These are phyloP conservation scores for Paecilomyces formosus DNA, from an alignment of 2,329 filamentous ascomycete species.

Conservation along the genomic window DNA sequence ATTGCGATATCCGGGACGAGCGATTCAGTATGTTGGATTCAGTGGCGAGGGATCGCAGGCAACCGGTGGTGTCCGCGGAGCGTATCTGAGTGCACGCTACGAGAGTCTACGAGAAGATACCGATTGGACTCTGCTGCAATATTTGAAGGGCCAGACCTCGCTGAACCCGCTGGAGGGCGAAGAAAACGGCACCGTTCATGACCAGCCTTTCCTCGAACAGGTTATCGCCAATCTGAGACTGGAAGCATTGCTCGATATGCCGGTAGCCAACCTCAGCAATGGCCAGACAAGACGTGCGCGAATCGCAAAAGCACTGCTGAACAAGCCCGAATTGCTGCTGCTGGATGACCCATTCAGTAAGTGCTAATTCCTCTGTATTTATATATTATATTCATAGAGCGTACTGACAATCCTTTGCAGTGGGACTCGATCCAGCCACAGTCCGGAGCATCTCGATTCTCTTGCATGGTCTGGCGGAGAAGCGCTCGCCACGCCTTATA, in stretches of 20 bases:
- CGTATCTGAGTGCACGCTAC: constrained; percentile 84
- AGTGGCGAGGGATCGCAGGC: constrained; percentile 58
- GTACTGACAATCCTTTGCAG: constrained; percentile 24
- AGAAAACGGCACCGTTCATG: constrained; percentile 43
- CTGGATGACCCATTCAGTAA: constrained; percentile 84
- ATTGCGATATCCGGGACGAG: constrained; percentile 54
- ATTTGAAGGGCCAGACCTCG: constrained; percentile 72
- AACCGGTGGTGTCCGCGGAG: constrained; percentile 48
- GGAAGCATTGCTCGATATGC: constrained; percentile 63
- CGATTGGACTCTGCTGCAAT: constrained; percentile 78
- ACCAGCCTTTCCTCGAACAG: constrained; percentile 47
- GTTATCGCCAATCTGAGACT: constrained; percentile 67
- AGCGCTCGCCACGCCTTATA: constrained; percentile 62
- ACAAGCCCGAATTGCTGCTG: constrained; percentile 70
- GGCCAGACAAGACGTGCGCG: constrained; percentile 81
- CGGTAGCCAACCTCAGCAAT: constrained; percentile 85
- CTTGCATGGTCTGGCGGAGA: constrained; percentile 59
- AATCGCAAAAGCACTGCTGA: constrained; percentile 79
- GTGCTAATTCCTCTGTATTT: constrained; percentile 11
- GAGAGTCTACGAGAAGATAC: constrained; percentile 80
- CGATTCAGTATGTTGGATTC: constrained; percentile 87
- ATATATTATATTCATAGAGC: neutral
- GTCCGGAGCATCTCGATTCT: constrained; percentile 64
- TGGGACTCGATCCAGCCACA: constrained; percentile 87
- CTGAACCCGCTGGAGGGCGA: constrained; percentile 63